These are phyloP conservation scores for Mycena maculata DNA, from an alignment of 768 basidiomycete genomes.

Conservation along the genomic window DNA sequence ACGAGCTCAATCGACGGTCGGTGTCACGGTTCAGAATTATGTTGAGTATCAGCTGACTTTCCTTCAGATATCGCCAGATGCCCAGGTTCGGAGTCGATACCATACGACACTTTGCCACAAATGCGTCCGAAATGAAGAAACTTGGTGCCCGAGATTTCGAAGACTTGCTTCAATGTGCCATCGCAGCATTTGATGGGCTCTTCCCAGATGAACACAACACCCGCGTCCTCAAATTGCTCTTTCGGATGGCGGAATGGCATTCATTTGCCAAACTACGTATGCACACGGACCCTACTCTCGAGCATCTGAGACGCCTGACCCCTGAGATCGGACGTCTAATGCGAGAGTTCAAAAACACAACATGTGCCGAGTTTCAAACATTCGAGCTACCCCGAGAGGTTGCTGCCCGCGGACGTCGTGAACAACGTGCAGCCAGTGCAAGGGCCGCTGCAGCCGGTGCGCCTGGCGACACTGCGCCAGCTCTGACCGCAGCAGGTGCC, in stretches of 20 bases:
- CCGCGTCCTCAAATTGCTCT: too few relatives aligned
- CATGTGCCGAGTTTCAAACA: constrained; percentile 41
- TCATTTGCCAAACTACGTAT: too few relatives aligned
- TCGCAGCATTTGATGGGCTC: too few relatives aligned
- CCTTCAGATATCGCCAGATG: constrained; percentile 32
- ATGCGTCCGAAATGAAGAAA: constrained; percentile 42
- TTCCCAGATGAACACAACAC: too few relatives aligned
- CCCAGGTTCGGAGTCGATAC: constrained; percentile 34
- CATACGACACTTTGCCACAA: constrained; percentile 41
- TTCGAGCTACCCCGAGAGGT: constrained; percentile 44
- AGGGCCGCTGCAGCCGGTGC: constrained; percentile 34
- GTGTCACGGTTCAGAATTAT: constrained; percentile 4
- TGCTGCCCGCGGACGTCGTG: too few relatives aligned
- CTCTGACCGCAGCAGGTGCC: background rate
- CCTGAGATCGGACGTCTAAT: too few relatives aligned
- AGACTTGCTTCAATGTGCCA: too few relatives aligned
- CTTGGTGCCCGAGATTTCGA: too few relatives aligned
- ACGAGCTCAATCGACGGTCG: constrained; percentile 43
- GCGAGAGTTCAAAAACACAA: constrained; percentile 40
- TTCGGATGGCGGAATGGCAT: too few relatives aligned
- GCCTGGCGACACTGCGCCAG: background rate
- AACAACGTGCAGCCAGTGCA: too few relatives aligned
- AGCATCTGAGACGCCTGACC: too few relatives aligned
- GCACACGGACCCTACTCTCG: too few relatives aligned
- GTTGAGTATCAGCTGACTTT: background rate